A percentile compares a stretch with the other conserved stretches of the same genome.
Conservation (phyloP, 371 early-diverging fungal genomes). For the Actinomortierella ambigua region DNA sequence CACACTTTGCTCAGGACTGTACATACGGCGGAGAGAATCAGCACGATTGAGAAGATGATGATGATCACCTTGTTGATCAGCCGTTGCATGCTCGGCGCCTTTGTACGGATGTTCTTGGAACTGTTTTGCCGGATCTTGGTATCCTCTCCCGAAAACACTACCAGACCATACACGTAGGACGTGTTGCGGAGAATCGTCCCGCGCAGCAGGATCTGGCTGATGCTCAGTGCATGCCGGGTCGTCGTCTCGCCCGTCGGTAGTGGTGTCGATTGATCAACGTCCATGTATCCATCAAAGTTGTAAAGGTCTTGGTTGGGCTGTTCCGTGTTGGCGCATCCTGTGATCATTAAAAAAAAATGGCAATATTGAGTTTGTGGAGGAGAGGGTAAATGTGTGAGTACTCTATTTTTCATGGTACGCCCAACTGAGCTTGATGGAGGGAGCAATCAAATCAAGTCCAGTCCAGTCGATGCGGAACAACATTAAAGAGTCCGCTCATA, state of each 20-base stretch:
- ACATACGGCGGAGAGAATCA: constrained; percentile 54
- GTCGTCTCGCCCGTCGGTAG: constrained; percentile 11
- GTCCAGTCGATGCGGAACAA: too few relatives aligned
- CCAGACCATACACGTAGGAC: constrained; percentile 72
- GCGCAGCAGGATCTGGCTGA: constrained; percentile 59
- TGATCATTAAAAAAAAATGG: not conserved
- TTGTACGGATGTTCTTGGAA: constrained; percentile 66
- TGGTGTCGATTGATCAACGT: constrained; percentile 33
- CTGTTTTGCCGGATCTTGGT: constrained; percentile 81
- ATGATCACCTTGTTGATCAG: constrained; percentile 71
- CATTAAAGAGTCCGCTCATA: too few relatives aligned
- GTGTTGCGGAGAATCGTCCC: constrained; percentile 86
- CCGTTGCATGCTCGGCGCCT: constrained; percentile 68
- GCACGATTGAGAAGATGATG: constrained; percentile 62
- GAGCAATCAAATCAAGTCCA: too few relatives aligned
- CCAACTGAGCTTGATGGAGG: constrained; percentile 16
- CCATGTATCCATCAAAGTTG: constrained; percentile 65
- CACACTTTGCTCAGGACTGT: constrained; percentile 52
- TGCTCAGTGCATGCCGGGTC: constrained; percentile 44
- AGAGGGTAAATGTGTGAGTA: not conserved
- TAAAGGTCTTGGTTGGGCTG: constrained; percentile 69
- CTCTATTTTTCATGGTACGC: constrained; percentile 19
- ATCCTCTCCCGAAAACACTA: constrained; percentile 85
- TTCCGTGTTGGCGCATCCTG: constrained; percentile 54
- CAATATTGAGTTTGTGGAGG: not conserved